Evolutionary conservation across 805 yeast genomes (phyloP).

Genomic region (Blastobotrys mokoenaii): DNA sequence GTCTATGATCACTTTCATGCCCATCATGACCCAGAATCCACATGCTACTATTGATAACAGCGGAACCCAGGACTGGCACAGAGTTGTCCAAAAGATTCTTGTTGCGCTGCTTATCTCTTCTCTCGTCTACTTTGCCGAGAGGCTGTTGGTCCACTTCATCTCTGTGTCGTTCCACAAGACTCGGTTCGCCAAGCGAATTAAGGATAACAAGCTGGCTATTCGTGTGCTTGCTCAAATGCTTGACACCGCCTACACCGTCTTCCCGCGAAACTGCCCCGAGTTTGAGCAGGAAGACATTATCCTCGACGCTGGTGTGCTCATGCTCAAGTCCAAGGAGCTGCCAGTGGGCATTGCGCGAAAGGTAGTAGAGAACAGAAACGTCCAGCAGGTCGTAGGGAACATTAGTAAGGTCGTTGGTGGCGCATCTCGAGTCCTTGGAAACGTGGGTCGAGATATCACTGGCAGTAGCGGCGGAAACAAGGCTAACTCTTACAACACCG

Average conservation of each 20-base stretch:
- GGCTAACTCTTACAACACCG: conserved; percentile 17
- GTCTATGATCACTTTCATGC: conserved; percentile 30
- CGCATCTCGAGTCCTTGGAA: conserved; percentile 23
- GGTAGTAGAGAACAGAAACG: conserved; percentile 14
- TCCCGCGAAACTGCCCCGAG: conserved; percentile 29
- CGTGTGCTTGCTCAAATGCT: conserved; percentile 25
- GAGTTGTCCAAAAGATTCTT: conserved; percentile 26
- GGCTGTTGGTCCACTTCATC: conserved; percentile 29
- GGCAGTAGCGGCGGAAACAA: conserved; percentile 6
- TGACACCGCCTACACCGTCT: conserved; percentile 26
- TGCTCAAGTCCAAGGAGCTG: conserved; percentile 8
- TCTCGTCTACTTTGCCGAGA: conserved; percentile 29
- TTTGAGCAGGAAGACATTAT: conserved; percentile 30
- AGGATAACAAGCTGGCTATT: conserved; percentile 28
- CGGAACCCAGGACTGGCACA: conserved; percentile 29
- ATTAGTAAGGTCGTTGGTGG: conserved; percentile 21
- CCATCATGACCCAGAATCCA: conserved; percentile 25
- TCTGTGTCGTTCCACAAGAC: conserved; percentile 34
- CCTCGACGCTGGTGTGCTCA: conserved; percentile 21
- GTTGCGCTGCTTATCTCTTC: conserved; percentile 32
- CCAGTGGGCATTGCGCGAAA: conserved; percentile 9
- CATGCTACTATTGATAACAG: conserved; percentile 15
- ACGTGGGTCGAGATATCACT: conserved; percentile 16
- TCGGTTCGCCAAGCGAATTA: conserved; percentile 31
- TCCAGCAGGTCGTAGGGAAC: conserved; percentile 20